These are phyloP conservation scores for Talaromyces pinophilus DNA, from an alignment of 2,329 filamentous ascomycete species.

Conservation along the genomic window DNA sequence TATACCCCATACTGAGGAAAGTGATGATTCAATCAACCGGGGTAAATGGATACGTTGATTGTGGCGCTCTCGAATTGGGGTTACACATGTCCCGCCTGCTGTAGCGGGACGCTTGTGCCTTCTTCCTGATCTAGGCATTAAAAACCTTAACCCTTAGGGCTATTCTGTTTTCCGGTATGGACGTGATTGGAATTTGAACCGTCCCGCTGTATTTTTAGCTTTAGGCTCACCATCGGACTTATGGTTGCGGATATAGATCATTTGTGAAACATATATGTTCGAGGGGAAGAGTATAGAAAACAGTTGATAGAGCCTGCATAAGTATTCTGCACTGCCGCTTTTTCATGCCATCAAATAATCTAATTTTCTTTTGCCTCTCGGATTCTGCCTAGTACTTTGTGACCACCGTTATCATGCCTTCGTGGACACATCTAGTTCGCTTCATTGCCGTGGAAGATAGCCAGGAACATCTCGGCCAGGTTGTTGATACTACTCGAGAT, in stretches of 20 bases:
- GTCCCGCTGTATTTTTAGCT: background rate
- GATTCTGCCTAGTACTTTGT: background rate
- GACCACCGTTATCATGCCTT: slow-evolving; percentile 7
- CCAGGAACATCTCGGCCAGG: slow-evolving; percentile 34
- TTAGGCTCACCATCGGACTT: background rate
- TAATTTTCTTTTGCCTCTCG: background rate
- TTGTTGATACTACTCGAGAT: slow-evolving; percentile 33
- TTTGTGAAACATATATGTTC: background rate
- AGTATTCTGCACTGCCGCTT: background rate
- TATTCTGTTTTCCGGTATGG: background rate
- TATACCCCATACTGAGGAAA: background rate
- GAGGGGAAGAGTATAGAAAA: background rate
- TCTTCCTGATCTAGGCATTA: background rate
- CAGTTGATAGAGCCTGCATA: background rate
- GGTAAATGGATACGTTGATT: background rate
- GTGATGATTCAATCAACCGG: no score
- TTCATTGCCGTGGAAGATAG: slow-evolving; percentile 36
- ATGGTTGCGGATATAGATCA: background rate
- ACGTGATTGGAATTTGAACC: background rate
- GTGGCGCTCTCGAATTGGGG: background rate
- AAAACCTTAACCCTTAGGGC: background rate
- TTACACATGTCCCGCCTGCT: background rate
- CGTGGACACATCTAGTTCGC: slow-evolving; percentile 37
- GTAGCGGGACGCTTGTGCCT: background rate
- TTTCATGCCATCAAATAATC: background rate